These are phyloP conservation scores for Melampsora americana DNA, from an alignment of 1,284 basidiomycete genomes.

Conservation along the genomic window DNA sequence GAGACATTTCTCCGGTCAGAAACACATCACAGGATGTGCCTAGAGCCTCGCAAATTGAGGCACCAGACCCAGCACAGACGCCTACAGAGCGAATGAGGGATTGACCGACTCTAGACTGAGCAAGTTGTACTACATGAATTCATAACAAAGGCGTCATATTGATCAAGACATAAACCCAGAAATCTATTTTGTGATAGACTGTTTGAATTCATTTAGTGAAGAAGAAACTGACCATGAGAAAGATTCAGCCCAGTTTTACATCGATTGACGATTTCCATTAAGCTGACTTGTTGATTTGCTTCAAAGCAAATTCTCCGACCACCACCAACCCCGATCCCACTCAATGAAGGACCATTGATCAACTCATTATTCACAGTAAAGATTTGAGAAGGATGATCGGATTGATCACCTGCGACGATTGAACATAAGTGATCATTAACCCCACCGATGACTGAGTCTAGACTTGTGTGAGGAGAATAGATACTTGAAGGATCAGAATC, in stretches of 20 bases:
- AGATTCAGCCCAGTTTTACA: slow-evolving; percentile 23
- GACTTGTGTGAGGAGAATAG: slow-evolving; percentile 41
- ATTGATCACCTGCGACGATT: slow-evolving; percentile 1
- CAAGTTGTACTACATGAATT: slow-evolving; percentile 34
- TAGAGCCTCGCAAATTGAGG: slow-evolving; percentile 30
- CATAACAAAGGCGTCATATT: no score
- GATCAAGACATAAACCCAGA: not conserved
- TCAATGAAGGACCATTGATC: slow-evolving; percentile 6
- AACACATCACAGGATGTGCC: slow-evolving; percentile 41
- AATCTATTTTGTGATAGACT: no score
- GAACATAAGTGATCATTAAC: slow-evolving; percentile 36
- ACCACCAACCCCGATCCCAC: slow-evolving; percentile 17
- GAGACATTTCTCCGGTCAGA: slow-evolving; percentile 43
- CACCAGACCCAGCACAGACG: slow-evolving; percentile 42
- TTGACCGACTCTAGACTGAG: slow-evolving; percentile 15
- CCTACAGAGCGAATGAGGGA: slow-evolving; percentile 23
- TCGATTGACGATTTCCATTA: slow-evolving; percentile 13
- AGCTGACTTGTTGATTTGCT: slow-evolving; percentile 12
- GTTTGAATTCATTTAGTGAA: not conserved
- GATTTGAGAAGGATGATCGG: not conserved
- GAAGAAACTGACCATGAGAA: slow-evolving; percentile 8
- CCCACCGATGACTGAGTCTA: slow-evolving; percentile 34
- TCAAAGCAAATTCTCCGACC: slow-evolving; percentile 27
- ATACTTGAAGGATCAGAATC: slow-evolving; percentile 4
- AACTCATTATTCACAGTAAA: slow-evolving; percentile 19